A percentile compares a stretch with the other conserved stretches of the same genome.
phyloP scores from a whole-genome alignment of 148 eudicot species.

The Arbutus unedo region DNA sequence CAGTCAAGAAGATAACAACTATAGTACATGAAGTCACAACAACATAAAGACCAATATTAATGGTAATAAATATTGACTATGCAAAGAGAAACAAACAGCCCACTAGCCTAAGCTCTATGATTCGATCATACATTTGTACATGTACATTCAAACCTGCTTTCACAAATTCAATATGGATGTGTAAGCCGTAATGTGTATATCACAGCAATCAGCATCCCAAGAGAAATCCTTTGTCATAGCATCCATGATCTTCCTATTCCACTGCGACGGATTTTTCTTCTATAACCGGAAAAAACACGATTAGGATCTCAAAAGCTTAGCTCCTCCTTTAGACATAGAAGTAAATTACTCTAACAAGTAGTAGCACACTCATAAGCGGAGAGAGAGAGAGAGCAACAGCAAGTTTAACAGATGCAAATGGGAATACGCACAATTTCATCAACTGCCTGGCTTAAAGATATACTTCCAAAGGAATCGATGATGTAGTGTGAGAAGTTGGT shows the following conservation, averaged over 20 bases:
- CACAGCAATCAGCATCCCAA: conserved; percentile 60
- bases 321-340: not conserved
- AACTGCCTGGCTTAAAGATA: conserved; percentile 51
- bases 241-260: conserved; percentile 49
- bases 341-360: not conserved
- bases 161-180: conserved; percentile 29
- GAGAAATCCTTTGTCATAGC: conserved; percentile 60
- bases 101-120: no score
- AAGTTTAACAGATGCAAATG: not conserved
- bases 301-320: not conserved
- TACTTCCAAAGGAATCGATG: conserved; percentile 35
- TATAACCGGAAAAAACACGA: conserved; percentile 17
- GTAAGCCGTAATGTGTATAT: conserved; percentile 52
- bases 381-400: not conserved
- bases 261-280: conserved; percentile 42
- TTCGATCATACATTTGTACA: not conserved
- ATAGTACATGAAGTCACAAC: not conserved
- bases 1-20: not conserved
- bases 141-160: conserved; percentile 8
- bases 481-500: conserved; percentile 43
- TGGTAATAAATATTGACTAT: not conserved
- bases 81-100: not conserved
- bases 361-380: not conserved
- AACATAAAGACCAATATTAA: not conserved
- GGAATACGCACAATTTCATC: conserved; percentile 50